A percentile compares a stretch with the other conserved stretches of the same genome.
These are phyloP conservation scores for Aspergillus fischeri DNA, from an alignment of 2,329 filamentous ascomycete species.

Conservation along the genomic window DNA sequence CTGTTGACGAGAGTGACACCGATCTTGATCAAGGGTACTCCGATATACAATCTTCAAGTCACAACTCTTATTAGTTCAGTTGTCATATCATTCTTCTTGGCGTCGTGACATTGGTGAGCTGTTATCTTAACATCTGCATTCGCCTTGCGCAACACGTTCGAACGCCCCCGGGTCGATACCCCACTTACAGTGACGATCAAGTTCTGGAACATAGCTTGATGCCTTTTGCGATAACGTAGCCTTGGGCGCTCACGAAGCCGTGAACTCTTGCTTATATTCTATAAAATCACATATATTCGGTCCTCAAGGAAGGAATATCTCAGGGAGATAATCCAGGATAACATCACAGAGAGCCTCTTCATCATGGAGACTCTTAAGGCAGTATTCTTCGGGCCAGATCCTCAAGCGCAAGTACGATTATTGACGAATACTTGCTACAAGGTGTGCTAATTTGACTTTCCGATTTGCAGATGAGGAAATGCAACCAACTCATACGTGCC, in stretches of 20 bases:
- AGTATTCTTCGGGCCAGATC: conserved; percentile 88
- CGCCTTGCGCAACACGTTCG: not conserved
- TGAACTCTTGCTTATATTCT: not conserved
- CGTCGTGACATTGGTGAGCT: not conserved
- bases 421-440: not conserved
- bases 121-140: not conserved
- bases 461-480: conserved; percentile 75
- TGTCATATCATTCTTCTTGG: not conserved
- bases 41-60: not conserved
- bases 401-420: conserved; percentile 74
- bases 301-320: not conserved
- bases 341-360: conserved; percentile 4
- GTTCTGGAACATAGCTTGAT: not conserved
- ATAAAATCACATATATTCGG: not conserved
- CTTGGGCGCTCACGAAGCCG: not conserved
- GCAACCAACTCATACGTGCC: conserved; percentile 80
- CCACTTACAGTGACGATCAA: not conserved
- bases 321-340: not conserved
- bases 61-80: not conserved
- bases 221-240: not conserved
- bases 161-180: not conserved
- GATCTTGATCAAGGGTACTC: not conserved
- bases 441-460: not conserved
- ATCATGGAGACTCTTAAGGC: conserved; percentile 82
- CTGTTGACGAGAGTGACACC: not conserved